Percentiles rank a stretch among this genome's conserved stretches.
Conservation (phyloP, 1,284 basidiomycete genomes). For the Fistulina hepatica region DNA sequence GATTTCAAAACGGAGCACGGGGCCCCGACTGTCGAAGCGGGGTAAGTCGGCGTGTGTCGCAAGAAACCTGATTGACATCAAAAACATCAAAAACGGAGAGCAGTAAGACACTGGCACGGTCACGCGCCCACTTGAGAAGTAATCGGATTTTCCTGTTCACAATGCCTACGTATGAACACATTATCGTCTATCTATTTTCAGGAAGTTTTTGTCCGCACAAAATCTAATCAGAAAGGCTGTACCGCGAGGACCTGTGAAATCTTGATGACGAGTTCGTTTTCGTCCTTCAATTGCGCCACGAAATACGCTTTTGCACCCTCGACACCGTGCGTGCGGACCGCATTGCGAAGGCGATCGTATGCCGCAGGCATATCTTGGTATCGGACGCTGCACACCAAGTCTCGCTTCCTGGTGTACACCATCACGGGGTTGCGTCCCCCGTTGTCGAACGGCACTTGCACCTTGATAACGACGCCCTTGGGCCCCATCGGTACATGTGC, state of each 20-base stretch:
- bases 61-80: too few species aligned
- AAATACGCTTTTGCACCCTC: conserved; percentile 44
- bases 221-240: conserved; percentile 24
- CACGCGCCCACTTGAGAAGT: too few species aligned
- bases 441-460: conserved; percentile 32
- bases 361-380: conserved; percentile 24
- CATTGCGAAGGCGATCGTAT: conserved; percentile 30
- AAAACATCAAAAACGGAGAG: too few species aligned
- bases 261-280: conserved; percentile 38
- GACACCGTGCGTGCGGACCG: conserved; percentile 31
- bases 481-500: conserved; percentile 17
- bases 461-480: conserved; percentile 41
- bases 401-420: conserved; percentile 41
- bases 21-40: too few species aligned
- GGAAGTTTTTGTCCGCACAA: too few species aligned
- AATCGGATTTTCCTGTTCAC: too few species aligned
- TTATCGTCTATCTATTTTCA: too few species aligned
- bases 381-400: conserved; percentile 35
- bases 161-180: too few species aligned
- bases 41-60: too few species aligned
- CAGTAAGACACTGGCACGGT: too few species aligned
- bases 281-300: conserved; percentile 35
- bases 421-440: conserved; percentile 18
- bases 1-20: too few species aligned
- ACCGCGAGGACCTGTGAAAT: conserved; percentile 38